Evolutionary conservation across 2,329 filamentous ascomycete genomes (phyloP).

Genomic region (Fusarium zealandicum): DNA sequence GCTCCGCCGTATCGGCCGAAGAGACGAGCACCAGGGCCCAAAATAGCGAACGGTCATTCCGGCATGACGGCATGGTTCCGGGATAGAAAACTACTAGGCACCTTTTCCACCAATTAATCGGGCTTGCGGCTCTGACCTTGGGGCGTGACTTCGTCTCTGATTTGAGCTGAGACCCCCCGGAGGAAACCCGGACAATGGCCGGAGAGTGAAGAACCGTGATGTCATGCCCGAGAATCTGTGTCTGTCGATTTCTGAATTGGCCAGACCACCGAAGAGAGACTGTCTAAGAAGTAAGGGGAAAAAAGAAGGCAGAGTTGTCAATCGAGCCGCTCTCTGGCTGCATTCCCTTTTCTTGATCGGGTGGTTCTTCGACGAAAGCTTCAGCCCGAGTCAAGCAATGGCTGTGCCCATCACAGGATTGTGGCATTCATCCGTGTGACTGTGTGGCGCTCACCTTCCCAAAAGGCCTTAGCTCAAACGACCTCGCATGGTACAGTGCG

Average conservation of each 20-base stretch:
- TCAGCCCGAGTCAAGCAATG: too few relatives aligned
- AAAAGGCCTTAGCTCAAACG: too few relatives aligned
- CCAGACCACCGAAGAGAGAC: neutral
- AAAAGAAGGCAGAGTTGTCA: too few relatives aligned
- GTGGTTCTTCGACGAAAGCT: too few relatives aligned
- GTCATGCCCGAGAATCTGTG: constrained; percentile 10
- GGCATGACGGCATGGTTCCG: constrained; percentile 1
- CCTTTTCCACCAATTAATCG: constrained; percentile 29
- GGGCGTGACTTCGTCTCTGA: constrained; percentile 6
- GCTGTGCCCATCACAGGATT: too few relatives aligned
- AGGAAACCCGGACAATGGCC: constrained; percentile 29
- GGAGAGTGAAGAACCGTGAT: constrained; percentile 25
- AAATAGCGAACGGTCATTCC: neutral
- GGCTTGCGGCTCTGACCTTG: neutral
- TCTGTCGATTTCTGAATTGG: neutral
- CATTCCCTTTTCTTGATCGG: too few relatives aligned
- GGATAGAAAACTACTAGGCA: constrained; percentile 1
- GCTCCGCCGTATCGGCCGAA: constrained; percentile 32
- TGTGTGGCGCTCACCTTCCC: too few relatives aligned
- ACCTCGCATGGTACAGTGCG: too few relatives aligned
- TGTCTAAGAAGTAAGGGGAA: too few relatives aligned
- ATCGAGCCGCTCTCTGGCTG: too few relatives aligned
- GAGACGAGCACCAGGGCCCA: constrained; percentile 3
- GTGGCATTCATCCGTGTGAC: too few relatives aligned
- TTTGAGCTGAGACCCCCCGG: constrained; percentile 8